These are phyloP conservation scores for Paulownia fortunei DNA, from an alignment of 257 asterid genomes.

Conservation along the genomic window DNA sequence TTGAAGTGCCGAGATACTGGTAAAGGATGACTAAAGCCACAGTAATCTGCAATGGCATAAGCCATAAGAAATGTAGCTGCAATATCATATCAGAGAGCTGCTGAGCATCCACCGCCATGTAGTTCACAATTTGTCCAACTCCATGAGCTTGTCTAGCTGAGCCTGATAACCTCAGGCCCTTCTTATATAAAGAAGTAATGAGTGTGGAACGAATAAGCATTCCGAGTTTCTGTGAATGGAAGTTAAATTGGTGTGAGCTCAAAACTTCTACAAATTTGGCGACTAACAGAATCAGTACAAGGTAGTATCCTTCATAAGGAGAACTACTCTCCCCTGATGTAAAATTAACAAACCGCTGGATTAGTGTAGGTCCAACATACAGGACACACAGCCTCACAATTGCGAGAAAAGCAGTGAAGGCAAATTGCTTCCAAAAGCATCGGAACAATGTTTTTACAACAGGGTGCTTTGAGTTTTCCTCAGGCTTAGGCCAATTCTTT, in stretches of 20 bases:
- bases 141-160: slow-evolving; percentile 93
- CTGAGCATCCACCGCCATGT: slow-evolving; percentile 98
- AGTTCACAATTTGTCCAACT: slow-evolving; percentile 91
- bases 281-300: slow-evolving; percentile 56
- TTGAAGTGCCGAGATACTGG: slow-evolving; percentile 62
- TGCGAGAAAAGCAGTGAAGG: slow-evolving; percentile 75
- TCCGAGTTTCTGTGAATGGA: slow-evolving; percentile 85
- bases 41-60: slow-evolving; percentile 78
- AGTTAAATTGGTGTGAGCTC: slow-evolving; percentile 86
- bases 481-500: slow-evolving; percentile 80
- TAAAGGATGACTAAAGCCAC: slow-evolving; percentile 75
- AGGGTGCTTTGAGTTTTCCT: slow-evolving; percentile 77
- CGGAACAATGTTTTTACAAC: slow-evolving; percentile 66
- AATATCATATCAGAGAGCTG: slow-evolving; percentile 96
- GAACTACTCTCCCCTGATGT: slow-evolving; percentile 69
- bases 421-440: slow-evolving; percentile 79
- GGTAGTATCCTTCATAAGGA: slow-evolving; percentile 76
- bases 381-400: slow-evolving; percentile 72
- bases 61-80: slow-evolving; percentile 83
- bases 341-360: slow-evolving; percentile 72
- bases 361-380: slow-evolving; percentile 82
- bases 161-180: slow-evolving; percentile 81
- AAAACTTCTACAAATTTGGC: slow-evolving; percentile 84
- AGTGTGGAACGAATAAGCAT: slow-evolving; percentile 84
- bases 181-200: slow-evolving; percentile 74